Conservation (phyloP, 202 grass and related monocot species). For the Elaeis oleifera region DNA sequence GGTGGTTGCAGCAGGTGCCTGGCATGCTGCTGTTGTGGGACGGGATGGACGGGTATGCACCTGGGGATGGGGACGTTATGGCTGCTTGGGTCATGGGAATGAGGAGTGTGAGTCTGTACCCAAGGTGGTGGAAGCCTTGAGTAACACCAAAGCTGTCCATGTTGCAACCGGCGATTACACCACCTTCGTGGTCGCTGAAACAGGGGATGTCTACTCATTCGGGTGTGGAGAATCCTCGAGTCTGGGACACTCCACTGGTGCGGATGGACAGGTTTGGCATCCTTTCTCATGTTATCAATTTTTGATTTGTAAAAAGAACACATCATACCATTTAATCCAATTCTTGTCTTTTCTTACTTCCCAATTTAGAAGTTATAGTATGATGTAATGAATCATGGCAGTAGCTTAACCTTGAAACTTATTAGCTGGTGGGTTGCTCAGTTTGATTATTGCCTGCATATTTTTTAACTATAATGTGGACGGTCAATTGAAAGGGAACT, state of each 20-base stretch:
- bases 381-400: too few relatives aligned
- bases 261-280: constrained; percentile 49
- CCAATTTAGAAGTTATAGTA: too few relatives aligned
- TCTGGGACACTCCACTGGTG: constrained; percentile 53
- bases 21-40: constrained; percentile 81
- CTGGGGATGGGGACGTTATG: constrained; percentile 95
- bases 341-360: too few relatives aligned
- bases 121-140: constrained; percentile 72
- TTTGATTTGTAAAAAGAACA: neutral
- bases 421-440: too few relatives aligned
- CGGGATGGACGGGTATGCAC: constrained; percentile 85
- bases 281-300: neutral
- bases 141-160: constrained; percentile 54
- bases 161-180: constrained; percentile 89
- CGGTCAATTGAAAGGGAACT: too few relatives aligned
- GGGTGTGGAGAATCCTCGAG: constrained; percentile 88
- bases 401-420: too few relatives aligned
- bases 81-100: constrained; percentile 91
- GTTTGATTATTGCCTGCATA: too few relatives aligned
- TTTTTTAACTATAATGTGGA: too few relatives aligned
- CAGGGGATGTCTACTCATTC: constrained; percentile 81
- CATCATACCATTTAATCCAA: too few relatives aligned
- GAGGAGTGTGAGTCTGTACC: constrained; percentile 83
- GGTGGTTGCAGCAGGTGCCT: constrained; percentile 81
- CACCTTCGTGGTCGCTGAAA: constrained; percentile 72